Evolutionary conservation across 352 stramenopile species (phyloP), one percentile per base, ranked within the genome.

Genomic region (Pythium volutum): DNA sequence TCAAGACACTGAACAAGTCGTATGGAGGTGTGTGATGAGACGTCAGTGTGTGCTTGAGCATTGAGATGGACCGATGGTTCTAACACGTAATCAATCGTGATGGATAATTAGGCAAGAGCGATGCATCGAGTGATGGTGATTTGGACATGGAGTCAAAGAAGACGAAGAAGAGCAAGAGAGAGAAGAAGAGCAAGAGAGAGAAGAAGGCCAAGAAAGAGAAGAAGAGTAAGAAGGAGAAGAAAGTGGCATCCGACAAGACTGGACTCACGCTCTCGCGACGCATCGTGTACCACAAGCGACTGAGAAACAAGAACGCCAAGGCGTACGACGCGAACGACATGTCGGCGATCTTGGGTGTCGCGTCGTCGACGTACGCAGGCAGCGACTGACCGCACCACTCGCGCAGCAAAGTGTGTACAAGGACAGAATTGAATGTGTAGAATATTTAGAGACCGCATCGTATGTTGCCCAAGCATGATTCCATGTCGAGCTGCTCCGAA

Each of bases 251-350:
- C 15, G 59, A 67, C 25, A 66, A 65, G 43, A 46, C 54, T 14
- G 46, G n/a, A 20, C 36, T 65, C 16, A 85, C 68, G 10, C 60
- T 92, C 39, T 88, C 75, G 29, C 74, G 81, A 14, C 73, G 82
- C 22, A 87, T 95, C 33, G 74, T 92, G 42, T 92, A 93, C 72
- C 73, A 79, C 66, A 91, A 89, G 68, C 83, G 84, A 14, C 74
- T 92, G 49, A 75, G 71, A 58, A 93, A 93, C 81, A 96, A 96
- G 75, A 88, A 95, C 66, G 87, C 86, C 57, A 89, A 87, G 62
- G 76, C 66, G 29, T 96, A 96, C 72, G 78, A 76, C n/a, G 77
- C 83, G 3, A 71, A 61, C 22, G 88, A 95, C 55, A 93, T 96
- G 81, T 78, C 85, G 27, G 88, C 85, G 38, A 96, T 96, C 50